phyloP scores from a whole-genome alignment of 306 rosid genomes.

The Cucurbita argyrosperma region DNA sequence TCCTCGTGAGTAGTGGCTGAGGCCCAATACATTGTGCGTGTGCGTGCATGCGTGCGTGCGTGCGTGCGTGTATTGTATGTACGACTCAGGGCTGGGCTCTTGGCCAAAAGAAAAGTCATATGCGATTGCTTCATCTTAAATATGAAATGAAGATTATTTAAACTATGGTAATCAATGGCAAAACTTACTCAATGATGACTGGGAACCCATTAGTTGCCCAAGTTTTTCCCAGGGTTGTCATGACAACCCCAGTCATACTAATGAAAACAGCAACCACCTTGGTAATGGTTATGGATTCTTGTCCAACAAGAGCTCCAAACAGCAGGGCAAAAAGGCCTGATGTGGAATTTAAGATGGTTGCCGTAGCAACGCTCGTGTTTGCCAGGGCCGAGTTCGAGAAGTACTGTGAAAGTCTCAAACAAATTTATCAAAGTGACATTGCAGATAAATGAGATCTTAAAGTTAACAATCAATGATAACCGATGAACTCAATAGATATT shows the following conservation, averaged over 20 bases:
- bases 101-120: too few species aligned
- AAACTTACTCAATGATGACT: conserved; percentile 40
- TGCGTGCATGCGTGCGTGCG: too few species aligned
- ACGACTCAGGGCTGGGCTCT: background rate
- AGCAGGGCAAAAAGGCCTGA: conserved; percentile 62
- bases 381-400: conserved; percentile 55
- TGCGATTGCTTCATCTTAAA: background rate
- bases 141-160: background rate
- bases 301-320: conserved; percentile 51
- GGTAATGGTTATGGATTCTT: conserved; percentile 37
- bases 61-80: background rate
- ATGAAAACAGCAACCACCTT: conserved; percentile 47
- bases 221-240: conserved; percentile 55
- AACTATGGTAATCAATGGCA: background rate
- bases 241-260: conserved; percentile 54
- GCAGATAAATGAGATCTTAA: background rate
- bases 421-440: background rate
- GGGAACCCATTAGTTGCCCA: conserved; percentile 37
- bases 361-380: conserved; percentile 57
- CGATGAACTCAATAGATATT: background rate
- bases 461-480: background rate
- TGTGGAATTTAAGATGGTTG: conserved; percentile 50
- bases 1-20: background rate
- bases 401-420: conserved; percentile 30
- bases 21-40: background rate